Evolutionary conservation across 192 early-diverging fungal species (phyloP).

Genomic region (Backusella mclennaniae): DNA sequence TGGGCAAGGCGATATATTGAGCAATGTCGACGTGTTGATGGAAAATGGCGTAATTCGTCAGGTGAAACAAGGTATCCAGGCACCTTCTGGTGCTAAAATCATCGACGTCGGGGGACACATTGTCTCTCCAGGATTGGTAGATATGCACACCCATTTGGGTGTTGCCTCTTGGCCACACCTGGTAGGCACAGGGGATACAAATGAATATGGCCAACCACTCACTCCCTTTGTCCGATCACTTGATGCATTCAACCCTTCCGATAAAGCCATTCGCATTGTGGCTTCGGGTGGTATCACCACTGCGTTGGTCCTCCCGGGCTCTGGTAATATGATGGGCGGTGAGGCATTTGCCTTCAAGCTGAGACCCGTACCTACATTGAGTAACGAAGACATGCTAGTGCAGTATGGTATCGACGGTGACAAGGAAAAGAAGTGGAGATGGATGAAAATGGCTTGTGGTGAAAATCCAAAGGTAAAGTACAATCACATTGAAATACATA

Average conservation of each 20-base stretch:
- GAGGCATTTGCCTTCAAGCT: constrained; percentile 71
- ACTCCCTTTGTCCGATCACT: constrained; percentile 65
- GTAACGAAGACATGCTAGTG: constrained; percentile 64
- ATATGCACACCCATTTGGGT: constrained; percentile 61
- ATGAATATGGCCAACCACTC: constrained; percentile 61
- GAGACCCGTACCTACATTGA: constrained; percentile 46
- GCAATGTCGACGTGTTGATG: constrained; percentile 43
- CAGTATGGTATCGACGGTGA: constrained; percentile 48
- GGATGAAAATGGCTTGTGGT: constrained; percentile 84
- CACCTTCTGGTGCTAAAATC: constrained; percentile 7
- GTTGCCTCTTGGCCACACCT: constrained; percentile 63
- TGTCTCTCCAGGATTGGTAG: constrained; percentile 60
- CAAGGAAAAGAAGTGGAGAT: constrained; percentile 52
- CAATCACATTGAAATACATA: too few species aligned
- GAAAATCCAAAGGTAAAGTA: constrained; percentile 66
- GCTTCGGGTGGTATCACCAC: constrained; percentile 75
- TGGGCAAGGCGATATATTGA: constrained; percentile 25
- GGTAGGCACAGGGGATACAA: constrained; percentile 53
- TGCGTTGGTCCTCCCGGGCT: constrained; percentile 69
- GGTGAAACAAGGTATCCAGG: constrained; percentile 23
- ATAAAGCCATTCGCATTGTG: constrained; percentile 55
- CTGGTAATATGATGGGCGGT: constrained; percentile 74
- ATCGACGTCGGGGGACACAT: constrained; percentile 53
- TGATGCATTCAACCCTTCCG: constrained; percentile 70
- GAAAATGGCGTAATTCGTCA: constrained; percentile 39